phyloP scores from a whole-genome alignment of 352 stramenopile genomes.

The Discostella stelligera region DNA sequence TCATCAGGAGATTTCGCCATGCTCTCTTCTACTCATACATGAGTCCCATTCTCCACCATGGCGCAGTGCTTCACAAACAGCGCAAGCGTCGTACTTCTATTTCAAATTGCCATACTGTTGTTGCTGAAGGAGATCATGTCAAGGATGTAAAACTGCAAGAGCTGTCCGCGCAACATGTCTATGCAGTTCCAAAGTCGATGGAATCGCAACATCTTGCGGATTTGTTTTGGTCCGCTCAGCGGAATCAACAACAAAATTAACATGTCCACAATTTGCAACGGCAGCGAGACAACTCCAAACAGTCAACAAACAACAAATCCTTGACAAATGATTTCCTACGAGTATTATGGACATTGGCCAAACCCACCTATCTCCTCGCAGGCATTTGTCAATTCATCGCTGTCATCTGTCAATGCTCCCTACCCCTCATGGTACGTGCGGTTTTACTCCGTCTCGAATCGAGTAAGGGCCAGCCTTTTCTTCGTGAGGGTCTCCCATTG shows the following conservation, averaged over 20 bases:
- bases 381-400: constrained; percentile 68
- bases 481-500: constrained; percentile 46
- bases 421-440: constrained; percentile 65
- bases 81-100: no score
- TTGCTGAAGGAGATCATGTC: not conserved
- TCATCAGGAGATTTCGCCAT: constrained; percentile 6
- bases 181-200: constrained; percentile 32
- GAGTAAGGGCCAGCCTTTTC: constrained; percentile 36
- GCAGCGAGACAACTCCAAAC: not conserved
- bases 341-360: constrained; percentile 51
- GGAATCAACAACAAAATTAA: not conserved
- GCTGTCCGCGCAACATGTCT: constrained; percentile 32
- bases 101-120: no score
- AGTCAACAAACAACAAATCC: not conserved
- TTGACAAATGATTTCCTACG: constrained; percentile 4
- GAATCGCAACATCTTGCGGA: constrained; percentile 16
- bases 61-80: constrained; percentile 30
- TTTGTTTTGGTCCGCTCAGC: constrained; percentile 19
- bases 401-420: constrained; percentile 52
- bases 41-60: constrained; percentile 19
- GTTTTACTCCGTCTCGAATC: constrained; percentile 64
- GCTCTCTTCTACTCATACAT: constrained; percentile 51
- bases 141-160: constrained; percentile 10
- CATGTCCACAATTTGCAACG: no score
- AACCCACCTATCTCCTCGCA: constrained; percentile 60